Percentiles rank a stretch among this genome's conserved stretches.
phyloP scores from a whole-genome alignment of 2,329 filamentous ascomycete species.

The Diaporthe citri region DNA sequence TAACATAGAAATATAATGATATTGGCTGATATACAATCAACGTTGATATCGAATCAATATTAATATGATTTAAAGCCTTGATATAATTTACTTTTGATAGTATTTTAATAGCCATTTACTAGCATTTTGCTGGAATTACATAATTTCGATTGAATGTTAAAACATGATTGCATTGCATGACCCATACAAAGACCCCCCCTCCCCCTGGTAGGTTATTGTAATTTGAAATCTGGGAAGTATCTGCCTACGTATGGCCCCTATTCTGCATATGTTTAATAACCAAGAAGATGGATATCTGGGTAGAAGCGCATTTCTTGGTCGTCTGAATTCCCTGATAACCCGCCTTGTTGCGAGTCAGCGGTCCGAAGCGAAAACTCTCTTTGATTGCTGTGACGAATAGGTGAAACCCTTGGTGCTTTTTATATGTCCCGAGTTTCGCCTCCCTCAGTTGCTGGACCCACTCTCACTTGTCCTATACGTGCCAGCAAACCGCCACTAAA shows the following conservation, averaged over 20 bases:
- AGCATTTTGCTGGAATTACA: too few species aligned
- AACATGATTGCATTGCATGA: too few species aligned
- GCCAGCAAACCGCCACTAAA: too few species aligned
- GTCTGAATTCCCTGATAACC: slow-evolving; percentile 1
- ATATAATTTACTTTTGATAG: too few species aligned
- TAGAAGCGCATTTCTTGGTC: background rate
- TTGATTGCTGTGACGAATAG: slow-evolving; percentile 4
- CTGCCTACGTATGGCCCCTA: background rate
- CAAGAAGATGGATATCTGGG: background rate
- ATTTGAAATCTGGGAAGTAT: background rate
- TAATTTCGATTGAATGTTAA: too few species aligned
- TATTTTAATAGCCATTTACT: too few species aligned
- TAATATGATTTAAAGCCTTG: too few species aligned
- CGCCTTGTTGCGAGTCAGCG: slow-evolving; percentile 9
- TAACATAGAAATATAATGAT: too few species aligned
- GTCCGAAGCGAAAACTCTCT: slow-evolving; percentile 22
- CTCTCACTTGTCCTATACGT: background rate
- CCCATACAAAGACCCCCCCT: too few species aligned
- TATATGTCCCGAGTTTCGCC: background rate
- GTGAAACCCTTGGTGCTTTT: slow-evolving; percentile 16
- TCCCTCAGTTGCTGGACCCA: background rate
- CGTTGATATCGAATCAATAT: too few species aligned
- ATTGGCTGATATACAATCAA: too few species aligned
- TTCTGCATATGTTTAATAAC: background rate
- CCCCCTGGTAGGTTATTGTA: too few species aligned